These are phyloP conservation scores for Stagonosporopsis vannaccii DNA, from an alignment of 2,329 filamentous ascomycete genomes.

Conservation along the genomic window DNA sequence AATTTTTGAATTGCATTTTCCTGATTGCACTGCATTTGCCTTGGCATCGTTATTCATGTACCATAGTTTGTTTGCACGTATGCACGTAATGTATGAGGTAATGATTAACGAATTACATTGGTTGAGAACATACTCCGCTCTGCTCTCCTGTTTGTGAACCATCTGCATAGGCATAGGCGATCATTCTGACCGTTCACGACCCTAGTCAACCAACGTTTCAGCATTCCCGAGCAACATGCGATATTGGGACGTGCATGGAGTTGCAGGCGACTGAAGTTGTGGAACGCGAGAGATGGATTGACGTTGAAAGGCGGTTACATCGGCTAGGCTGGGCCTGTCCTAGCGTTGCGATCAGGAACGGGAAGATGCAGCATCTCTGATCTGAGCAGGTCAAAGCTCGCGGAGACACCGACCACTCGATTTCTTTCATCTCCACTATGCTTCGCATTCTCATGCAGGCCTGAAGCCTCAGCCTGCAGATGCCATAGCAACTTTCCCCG, in stretches of 20 bases:
- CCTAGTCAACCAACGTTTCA: slow-evolving; percentile 8
- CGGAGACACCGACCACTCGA: slow-evolving; percentile 6
- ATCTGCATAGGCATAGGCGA: not conserved
- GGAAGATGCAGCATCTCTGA: slow-evolving; percentile 15
- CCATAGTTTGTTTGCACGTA: slow-evolving; percentile 28
- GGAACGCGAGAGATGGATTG: slow-evolving; percentile 15
- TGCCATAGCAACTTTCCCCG: slow-evolving; percentile 1
- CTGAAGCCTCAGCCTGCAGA: not conserved
- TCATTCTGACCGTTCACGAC: slow-evolving; percentile 8
- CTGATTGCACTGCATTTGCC: slow-evolving; percentile 21
- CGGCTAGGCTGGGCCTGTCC: not conserved
- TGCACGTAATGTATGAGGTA: slow-evolving; percentile 35
- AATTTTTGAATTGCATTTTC: slow-evolving; percentile 20
- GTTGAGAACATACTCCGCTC: not conserved
- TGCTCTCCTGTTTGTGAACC: not conserved
- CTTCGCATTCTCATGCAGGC: slow-evolving; percentile 10
- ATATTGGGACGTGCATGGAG: slow-evolving; percentile 19
- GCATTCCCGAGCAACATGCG: slow-evolving; percentile 15
- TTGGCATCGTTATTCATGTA: slow-evolving; percentile 33
- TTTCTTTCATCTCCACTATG: not conserved
- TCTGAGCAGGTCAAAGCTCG: slow-evolving; percentile 9
- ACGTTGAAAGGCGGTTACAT: slow-evolving; percentile 20
- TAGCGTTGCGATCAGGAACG: slow-evolving; percentile 12
- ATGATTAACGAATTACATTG: slow-evolving; percentile 21
- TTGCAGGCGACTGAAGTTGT: slow-evolving; percentile 15